Base-by-base conservation (phyloP, 352 stramenopile genomes). In the Poterioochromonas sp. region DNA sequence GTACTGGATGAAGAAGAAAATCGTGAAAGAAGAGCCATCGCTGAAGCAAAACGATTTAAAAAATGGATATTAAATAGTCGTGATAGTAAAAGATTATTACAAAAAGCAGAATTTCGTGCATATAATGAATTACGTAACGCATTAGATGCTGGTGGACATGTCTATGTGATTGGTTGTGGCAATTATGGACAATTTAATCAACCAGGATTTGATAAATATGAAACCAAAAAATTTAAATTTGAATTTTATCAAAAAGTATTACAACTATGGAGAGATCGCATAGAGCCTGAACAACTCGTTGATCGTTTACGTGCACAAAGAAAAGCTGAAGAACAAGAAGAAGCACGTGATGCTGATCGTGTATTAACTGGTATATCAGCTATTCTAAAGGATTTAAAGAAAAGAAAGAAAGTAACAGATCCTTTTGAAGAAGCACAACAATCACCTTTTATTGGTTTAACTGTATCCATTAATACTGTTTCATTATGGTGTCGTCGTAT, bases 81-180 rank as follows among this genome's bases (percentile, higher is more conserved):
- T 0, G 47, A 68, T 29, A 87, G 58, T 43, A 83, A 58, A 78
- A 89, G n/a, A 84, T 82, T 0, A 63, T 73, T 84, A 22, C 51
- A 78, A 26, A 85, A 86, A 41, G 90, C 90, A 1, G 76, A 87
- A 18, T 76, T 92, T 37, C 85, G 91, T 0, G 87, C 87, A 12
- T 85, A 93, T 64, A 85, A 92, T 43, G 90, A 96, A 37, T 84
- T 97, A 1, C 85, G 85, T 0, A 86, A 85, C 1, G 91, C 91
- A 12, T 81, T 97, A 26, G 92, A 97, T 78, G 88, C 90, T 8
- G 92, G 90, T 0, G 92, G 93, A 0, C 90, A 95, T 80, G 90
- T 96, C 18, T 97, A 96, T 78, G 83, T 96, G 18, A 90, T 97
- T 62, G 92, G 92, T 0, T 85, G 84, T 0, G 92, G 92, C 15